phyloP scores from a whole-genome alignment of 2,329 filamentous ascomycete genomes.

The Knoxdaviesia proteae region DNA sequence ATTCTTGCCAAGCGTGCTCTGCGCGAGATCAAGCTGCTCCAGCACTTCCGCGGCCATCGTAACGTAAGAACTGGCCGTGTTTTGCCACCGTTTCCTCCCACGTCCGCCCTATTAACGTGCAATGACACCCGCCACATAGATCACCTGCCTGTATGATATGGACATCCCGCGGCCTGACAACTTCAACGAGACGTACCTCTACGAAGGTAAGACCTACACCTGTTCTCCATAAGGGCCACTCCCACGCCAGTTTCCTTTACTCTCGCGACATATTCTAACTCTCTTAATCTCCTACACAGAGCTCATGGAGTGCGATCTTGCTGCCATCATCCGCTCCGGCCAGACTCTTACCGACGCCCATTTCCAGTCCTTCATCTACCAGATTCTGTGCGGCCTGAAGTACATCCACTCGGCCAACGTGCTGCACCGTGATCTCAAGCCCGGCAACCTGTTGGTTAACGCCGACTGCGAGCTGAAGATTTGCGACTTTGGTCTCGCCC shows the following conservation, averaged over 20 bases:
- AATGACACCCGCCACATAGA: conserved; percentile 28
- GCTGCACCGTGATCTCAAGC: conserved; percentile 89
- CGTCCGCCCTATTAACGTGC: not conserved
- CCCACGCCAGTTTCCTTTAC: no score
- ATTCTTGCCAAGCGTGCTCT: conserved; percentile 94
- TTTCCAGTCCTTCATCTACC: conserved; percentile 99
- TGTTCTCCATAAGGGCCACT: no score
- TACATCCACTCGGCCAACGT: conserved; percentile 99
- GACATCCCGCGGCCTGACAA: conserved; percentile 92
- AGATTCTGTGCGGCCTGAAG: conserved; percentile 95
- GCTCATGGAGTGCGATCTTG: conserved; percentile 97
- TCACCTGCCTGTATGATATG: conserved; percentile 98
- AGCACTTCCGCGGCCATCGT: conserved; percentile 85
- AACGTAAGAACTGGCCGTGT: conserved; percentile 36
- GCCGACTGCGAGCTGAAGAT: conserved; percentile 99
- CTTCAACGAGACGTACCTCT: conserved; percentile 98
- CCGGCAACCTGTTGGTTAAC: conserved; percentile 91
- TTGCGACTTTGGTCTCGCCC: conserved; percentile 88
- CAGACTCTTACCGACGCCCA: conserved; percentile 95
- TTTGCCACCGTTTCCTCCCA: no score
- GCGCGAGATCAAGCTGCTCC: conserved; percentile 94
- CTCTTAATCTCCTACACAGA: conserved; percentile 29
- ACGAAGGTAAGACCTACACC: conserved; percentile 50
- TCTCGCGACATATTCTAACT: not conserved
- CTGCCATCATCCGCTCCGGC: conserved; percentile 91